Conservation (phyloP, 164 flowering plant genomes). For the Sedum album region DNA sequence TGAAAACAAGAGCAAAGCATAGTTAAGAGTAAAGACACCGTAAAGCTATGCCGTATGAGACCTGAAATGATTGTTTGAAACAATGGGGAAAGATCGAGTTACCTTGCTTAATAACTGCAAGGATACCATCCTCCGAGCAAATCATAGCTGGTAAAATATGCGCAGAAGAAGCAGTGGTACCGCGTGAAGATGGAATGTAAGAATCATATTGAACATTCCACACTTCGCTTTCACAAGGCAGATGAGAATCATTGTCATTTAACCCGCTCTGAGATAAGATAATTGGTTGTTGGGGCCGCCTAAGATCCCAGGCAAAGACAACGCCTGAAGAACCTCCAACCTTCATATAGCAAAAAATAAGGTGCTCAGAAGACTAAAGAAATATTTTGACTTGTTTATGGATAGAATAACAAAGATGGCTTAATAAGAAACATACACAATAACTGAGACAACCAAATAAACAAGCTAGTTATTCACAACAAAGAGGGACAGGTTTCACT, state of each 20-base stretch:
- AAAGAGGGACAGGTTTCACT: neutral
- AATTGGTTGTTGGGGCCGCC: constrained; percentile 65
- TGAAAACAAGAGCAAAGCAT: constrained; percentile 15
- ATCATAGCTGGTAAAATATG: constrained; percentile 67
- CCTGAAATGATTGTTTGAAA: neutral
- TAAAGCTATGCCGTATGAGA: neutral
- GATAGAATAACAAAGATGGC: neutral
- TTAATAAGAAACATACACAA: neutral
- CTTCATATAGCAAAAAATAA: constrained; percentile 27
- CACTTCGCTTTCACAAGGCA: constrained; percentile 67
- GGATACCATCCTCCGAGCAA: constrained; percentile 91
- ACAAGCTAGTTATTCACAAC: neutral
- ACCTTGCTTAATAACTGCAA: constrained; percentile 80
- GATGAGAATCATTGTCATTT: constrained; percentile 17
- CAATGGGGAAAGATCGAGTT: constrained; percentile 10
- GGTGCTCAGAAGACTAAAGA: neutral
- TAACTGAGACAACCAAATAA: neutral
- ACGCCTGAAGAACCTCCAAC: constrained; percentile 92
- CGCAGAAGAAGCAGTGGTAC: constrained; percentile 34
- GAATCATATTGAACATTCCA: constrained; percentile 88
- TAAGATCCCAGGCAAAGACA: constrained; percentile 91
- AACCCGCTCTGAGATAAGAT: constrained; percentile 48
- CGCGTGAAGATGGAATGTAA: constrained; percentile 35
- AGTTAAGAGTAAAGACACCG: neutral
- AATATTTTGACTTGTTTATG: neutral